Percentiles rank a stretch among this genome's conserved stretches.
Conservation (phyloP, 169 alveolate genomes). For the Cryptosporidium viatorum region DNA sequence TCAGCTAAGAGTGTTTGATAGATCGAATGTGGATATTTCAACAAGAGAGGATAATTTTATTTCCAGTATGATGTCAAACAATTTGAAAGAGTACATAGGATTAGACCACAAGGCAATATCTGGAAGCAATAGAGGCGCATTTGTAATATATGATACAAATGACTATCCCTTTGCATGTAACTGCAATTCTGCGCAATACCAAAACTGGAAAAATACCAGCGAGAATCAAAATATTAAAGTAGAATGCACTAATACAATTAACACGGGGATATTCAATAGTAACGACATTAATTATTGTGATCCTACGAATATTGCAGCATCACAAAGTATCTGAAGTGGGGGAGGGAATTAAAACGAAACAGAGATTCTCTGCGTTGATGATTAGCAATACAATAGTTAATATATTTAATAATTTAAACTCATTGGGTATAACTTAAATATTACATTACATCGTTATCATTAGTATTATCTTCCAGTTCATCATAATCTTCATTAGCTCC, state of each 20-base stretch:
- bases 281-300: constrained; percentile 57
- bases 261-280: constrained; percentile 41
- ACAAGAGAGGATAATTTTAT: not conserved
- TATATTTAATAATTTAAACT: not conserved
- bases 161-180: constrained; percentile 71
- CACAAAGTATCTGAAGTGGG: not conserved
- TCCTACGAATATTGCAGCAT: constrained; percentile 73
- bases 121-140: constrained; percentile 55
- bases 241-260: constrained; percentile 51
- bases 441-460: constrained; percentile 64
- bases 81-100: constrained; percentile 14
- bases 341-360: not conserved
- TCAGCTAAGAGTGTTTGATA: constrained; percentile 28
- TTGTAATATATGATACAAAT: constrained; percentile 62
- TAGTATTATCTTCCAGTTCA: constrained; percentile 57
- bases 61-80: not conserved
- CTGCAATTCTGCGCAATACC: constrained; percentile 44
- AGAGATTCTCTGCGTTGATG: not conserved
- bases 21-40: not conserved
- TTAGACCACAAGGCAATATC: not conserved
- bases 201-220: constrained; percentile 34
- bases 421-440: not conserved
- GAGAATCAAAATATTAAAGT: constrained; percentile 11
- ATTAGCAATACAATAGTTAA: not conserved
- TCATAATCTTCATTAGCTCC: constrained; percentile 54